phyloP scores from a whole-genome alignment of 495 filamentous ascomycete species.

The Penicillium riverlandense region DNA sequence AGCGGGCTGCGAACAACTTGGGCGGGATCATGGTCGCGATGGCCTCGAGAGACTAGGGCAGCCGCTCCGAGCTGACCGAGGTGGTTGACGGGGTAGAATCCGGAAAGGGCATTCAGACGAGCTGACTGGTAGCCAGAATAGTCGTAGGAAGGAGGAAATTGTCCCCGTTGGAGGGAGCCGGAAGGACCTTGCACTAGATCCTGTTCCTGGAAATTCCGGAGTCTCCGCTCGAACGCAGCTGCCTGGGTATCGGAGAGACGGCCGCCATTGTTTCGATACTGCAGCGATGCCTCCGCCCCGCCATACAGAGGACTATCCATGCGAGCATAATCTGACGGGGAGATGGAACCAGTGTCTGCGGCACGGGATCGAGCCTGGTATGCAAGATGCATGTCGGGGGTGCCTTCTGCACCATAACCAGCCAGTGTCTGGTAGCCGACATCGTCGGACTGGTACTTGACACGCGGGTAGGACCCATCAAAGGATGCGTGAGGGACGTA shows the following conservation, averaged over 20 bases:
- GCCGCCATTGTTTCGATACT: slow-evolving; percentile 37
- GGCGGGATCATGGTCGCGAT: slow-evolving; percentile 58
- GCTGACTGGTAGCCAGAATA: slow-evolving; percentile 27
- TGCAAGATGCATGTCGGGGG: slow-evolving; percentile 25
- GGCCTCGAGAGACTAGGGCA: slow-evolving; percentile 38
- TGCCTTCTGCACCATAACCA: slow-evolving; percentile 16
- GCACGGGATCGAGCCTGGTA: slow-evolving; percentile 22
- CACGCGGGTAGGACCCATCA: slow-evolving; percentile 24
- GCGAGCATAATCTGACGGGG: slow-evolving; percentile 49
- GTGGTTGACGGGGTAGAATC: slow-evolving; percentile 21
- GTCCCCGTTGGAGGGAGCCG: slow-evolving; percentile 31
- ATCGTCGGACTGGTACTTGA: slow-evolving; percentile 23
- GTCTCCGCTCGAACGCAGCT: slow-evolving; percentile 37
- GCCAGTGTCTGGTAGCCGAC: slow-evolving; percentile 18
- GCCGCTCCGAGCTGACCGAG: slow-evolving; percentile 17
- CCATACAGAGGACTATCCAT: slow-evolving; percentile 55
- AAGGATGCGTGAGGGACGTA: slow-evolving; percentile 26
- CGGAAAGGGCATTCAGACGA: slow-evolving; percentile 31
- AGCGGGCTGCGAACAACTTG: slow-evolving; percentile 62
- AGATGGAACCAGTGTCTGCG: slow-evolving; percentile 32
- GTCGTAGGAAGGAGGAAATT: slow-evolving; percentile 34
- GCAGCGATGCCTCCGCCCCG: slow-evolving; percentile 28
- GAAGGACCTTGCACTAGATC: slow-evolving; percentile 29
- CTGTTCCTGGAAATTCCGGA: slow-evolving; percentile 44
- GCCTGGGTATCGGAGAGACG: slow-evolving; percentile 35